These are phyloP conservation scores for Thielaviopsis populi DNA, from an alignment of 2,329 filamentous ascomycete genomes.

Conservation along the genomic window DNA sequence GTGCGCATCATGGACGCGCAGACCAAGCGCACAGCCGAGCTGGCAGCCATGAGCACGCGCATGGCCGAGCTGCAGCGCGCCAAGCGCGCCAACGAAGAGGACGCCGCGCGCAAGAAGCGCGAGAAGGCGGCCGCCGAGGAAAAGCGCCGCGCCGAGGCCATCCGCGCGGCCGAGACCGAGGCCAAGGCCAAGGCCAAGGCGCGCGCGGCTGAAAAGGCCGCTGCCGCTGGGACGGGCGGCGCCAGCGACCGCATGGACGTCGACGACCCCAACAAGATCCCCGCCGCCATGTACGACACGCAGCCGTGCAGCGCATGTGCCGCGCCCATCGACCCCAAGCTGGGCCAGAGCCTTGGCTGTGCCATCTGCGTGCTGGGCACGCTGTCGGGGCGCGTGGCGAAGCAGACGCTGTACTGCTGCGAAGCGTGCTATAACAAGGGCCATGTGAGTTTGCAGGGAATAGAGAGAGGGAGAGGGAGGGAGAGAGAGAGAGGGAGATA, in stretches of 20 bases:
- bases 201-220: conserved; percentile 13
- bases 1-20: conserved; percentile 15
- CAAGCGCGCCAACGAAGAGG: conserved; percentile 21
- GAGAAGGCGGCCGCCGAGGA: conserved; percentile 27
- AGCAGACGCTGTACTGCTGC: conserved; percentile 32
- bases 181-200: conserved; percentile 8
- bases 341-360: conserved; percentile 28
- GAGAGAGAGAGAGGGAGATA: too few relatives aligned
- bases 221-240: background rate
- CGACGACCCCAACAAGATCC: conserved; percentile 18
- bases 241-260: conserved; percentile 3
- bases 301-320: conserved; percentile 29
- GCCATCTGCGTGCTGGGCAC: conserved; percentile 31
- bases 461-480: background rate
- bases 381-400: conserved; percentile 25
- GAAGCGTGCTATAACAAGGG: conserved; percentile 28
- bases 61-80: conserved; percentile 35
- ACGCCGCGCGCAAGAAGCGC: conserved; percentile 33
- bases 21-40: conserved; percentile 15
- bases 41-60: conserved; percentile 27
- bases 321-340: conserved; percentile 23
- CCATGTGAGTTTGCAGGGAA: conserved; percentile 29
- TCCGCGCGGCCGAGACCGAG: conserved; percentile 15
- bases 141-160: conserved; percentile 20
- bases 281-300: conserved; percentile 26